Evolutionary conservation across 2,329 filamentous ascomycete species (phyloP).

Genomic region (Calonectria henricotiae): DNA sequence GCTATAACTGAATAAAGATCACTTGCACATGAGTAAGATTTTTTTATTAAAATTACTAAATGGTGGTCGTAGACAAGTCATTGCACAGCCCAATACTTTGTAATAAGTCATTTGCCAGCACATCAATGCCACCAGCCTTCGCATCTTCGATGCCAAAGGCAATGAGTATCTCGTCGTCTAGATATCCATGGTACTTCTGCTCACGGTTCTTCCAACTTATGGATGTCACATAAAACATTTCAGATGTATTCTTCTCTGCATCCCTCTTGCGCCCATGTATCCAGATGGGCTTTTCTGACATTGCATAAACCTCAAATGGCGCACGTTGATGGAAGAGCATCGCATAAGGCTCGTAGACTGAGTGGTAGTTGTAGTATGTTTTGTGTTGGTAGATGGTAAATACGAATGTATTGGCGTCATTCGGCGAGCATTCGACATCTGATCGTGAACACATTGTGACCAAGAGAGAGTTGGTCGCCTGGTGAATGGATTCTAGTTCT

Average conservation of each 20-base stretch:
- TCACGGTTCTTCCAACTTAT: constrained; percentile 69
- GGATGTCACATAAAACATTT: constrained; percentile 74
- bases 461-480: constrained; percentile 73
- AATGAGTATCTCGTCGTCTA: constrained; percentile 71
- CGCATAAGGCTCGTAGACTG: constrained; percentile 71
- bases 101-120: constrained; percentile 67
- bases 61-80: too few species aligned
- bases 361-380: constrained; percentile 64
- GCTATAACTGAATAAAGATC: too few species aligned
- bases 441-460: constrained; percentile 69
- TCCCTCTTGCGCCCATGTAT: constrained; percentile 65
- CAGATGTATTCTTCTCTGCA: constrained; percentile 57
- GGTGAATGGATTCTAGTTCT: constrained; percentile 68
- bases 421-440: constrained; percentile 62
- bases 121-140: constrained; percentile 66
- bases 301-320: constrained; percentile 68
- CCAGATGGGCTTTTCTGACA: constrained; percentile 70
- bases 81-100: constrained; percentile 51
- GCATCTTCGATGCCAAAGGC: constrained; percentile 72
- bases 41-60: background rate
- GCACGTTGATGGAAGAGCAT: constrained; percentile 66
- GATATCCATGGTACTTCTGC: constrained; percentile 69
- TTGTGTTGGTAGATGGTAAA: constrained; percentile 73
- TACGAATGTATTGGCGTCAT: constrained; percentile 69
- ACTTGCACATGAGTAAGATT: background rate